Evolutionary conservation across 306 rosid genomes (phyloP).

Genomic region (Cicer judaicum): DNA sequence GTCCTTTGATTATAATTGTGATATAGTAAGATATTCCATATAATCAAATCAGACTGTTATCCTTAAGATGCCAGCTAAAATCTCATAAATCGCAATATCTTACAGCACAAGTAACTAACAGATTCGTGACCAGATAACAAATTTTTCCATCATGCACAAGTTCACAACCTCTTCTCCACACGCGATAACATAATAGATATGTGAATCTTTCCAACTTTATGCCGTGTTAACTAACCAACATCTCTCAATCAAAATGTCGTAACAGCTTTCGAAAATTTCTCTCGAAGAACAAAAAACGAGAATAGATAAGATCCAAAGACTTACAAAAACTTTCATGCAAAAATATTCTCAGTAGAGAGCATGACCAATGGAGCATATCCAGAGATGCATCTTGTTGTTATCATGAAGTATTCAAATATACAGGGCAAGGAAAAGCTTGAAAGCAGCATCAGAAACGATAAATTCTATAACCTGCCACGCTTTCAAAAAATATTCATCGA

Average conservation of each 20-base stretch:
- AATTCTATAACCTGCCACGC: slow-evolving; percentile 14
- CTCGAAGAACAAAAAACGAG: neutral
- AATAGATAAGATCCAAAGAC: slow-evolving; percentile 15
- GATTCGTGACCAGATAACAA: slow-evolving; percentile 26
- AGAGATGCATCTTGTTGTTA: slow-evolving; percentile 22
- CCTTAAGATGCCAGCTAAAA: slow-evolving; percentile 32
- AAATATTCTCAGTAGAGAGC: neutral
- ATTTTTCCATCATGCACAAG: slow-evolving; percentile 2
- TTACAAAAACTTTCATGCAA: neutral
- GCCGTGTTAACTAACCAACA: slow-evolving; percentile 34
- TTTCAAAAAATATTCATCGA: slow-evolving; percentile 21
- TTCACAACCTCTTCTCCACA: slow-evolving; percentile 18
- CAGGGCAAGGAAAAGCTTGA: slow-evolving; percentile 14
- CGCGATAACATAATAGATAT: neutral
- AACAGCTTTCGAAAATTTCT: slow-evolving; percentile 18
- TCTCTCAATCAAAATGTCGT: slow-evolving; percentile 5
- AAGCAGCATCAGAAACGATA: slow-evolving; percentile 12
- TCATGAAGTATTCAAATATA: slow-evolving; percentile 26
- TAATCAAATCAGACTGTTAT: neutral
- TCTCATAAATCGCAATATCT: slow-evolving; percentile 1
- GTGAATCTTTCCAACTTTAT: slow-evolving; percentile 16
- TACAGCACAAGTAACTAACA: neutral
- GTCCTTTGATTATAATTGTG: neutral
- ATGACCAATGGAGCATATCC: slow-evolving; percentile 15
- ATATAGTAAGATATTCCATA: slow-evolving; percentile 11